These are phyloP conservation scores for Tetracladium marchalianum DNA, from an alignment of 495 filamentous ascomycete species.

Conservation along the genomic window DNA sequence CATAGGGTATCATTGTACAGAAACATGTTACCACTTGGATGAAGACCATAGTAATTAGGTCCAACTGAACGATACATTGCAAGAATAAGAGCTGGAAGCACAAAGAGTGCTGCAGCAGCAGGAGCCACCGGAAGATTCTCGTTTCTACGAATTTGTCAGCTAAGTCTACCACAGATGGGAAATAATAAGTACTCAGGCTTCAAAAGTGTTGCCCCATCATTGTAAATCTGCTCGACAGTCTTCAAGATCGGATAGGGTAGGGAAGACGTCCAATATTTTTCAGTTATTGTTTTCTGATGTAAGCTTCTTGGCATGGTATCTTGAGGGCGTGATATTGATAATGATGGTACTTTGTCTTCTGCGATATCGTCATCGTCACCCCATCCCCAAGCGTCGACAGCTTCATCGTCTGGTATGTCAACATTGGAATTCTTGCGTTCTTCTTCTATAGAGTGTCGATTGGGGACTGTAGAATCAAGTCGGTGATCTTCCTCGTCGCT, in stretches of 20 bases:
- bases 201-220: constrained; percentile 57
- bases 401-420: constrained; percentile 12
- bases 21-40: constrained; percentile 68
- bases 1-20: constrained; percentile 88
- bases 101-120: constrained; percentile 65
- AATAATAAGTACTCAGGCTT: constrained; percentile 36
- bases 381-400: constrained; percentile 51
- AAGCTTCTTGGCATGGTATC: background rate
- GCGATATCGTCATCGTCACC: constrained; percentile 37
- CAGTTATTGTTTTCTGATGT: constrained; percentile 62
- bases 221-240: constrained; percentile 57
- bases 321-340: no score
- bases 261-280: constrained; percentile 79
- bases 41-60: constrained; percentile 62
- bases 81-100: constrained; percentile 72
- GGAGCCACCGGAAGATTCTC: constrained; percentile 46
- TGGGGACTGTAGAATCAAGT: constrained; percentile 12
- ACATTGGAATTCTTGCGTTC: constrained; percentile 5
- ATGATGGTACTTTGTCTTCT: constrained; percentile 1
- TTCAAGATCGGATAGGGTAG: constrained; percentile 68
- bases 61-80: constrained; percentile 88
- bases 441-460: constrained; percentile 11
- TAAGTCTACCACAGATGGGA: background rate
- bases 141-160: constrained; percentile 14
- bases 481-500: constrained; percentile 44